Evolutionary conservation across 768 basidiomycete species (phyloP).

Genomic region (Candolleomyces eurysporus): DNA sequence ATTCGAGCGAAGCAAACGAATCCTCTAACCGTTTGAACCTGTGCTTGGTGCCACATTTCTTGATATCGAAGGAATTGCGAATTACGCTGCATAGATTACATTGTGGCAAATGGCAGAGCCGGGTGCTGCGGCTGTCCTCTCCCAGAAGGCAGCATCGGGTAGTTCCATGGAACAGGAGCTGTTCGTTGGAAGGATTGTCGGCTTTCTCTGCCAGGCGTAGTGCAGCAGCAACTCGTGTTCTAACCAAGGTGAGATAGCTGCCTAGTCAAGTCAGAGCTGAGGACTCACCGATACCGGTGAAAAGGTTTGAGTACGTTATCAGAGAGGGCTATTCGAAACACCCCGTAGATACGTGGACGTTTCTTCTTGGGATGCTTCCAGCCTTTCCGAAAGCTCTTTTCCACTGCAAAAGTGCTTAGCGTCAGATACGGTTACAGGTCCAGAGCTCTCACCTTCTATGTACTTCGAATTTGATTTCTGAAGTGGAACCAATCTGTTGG

Average conservation of each 20-base stretch:
- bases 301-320: slow-evolving; percentile 43
- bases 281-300: slow-evolving; percentile 42
- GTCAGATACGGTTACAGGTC: background rate
- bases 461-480: slow-evolving; percentile 32
- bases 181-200: slow-evolving; percentile 45
- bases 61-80: slow-evolving; percentile 57
- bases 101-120: slow-evolving; percentile 47
- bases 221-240: slow-evolving; percentile 28
- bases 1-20: background rate
- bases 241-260: slow-evolving; percentile 10
- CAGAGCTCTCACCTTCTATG: slow-evolving; percentile 34
- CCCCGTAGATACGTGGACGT: slow-evolving; percentile 43
- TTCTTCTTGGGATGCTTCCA: slow-evolving; percentile 58
- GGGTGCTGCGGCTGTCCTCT: slow-evolving; percentile 45
- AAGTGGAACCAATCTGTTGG: slow-evolving; percentile 43
- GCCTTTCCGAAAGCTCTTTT: slow-evolving; percentile 47
- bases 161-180: slow-evolving; percentile 68
- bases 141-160: slow-evolving; percentile 54
- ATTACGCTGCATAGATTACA: slow-evolving; percentile 60
- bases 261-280: background rate
- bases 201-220: slow-evolving; percentile 16
- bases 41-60: slow-evolving; percentile 46
- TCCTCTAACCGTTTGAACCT: slow-evolving; percentile 7
- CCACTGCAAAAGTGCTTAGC: slow-evolving; percentile 32
- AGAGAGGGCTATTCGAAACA: slow-evolving; percentile 52